A percentile compares a stretch with the other conserved stretches of the same genome.
Conservation (phyloP, 768 basidiomycete genomes). For the Aureoboletus auriporus region DNA sequence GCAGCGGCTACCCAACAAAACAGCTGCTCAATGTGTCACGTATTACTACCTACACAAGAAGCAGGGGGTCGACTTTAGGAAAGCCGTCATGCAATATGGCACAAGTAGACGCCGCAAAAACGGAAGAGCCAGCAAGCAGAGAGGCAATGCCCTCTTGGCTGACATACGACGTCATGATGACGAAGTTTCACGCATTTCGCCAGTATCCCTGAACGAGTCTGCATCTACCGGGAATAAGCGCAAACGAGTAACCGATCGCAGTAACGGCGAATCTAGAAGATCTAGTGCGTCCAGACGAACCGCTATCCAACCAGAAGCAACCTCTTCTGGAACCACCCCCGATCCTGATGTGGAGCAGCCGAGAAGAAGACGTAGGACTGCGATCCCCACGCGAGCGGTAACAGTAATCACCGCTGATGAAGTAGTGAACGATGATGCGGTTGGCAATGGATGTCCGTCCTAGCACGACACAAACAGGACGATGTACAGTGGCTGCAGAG, state of each 20-base stretch:
- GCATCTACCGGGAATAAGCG: slow-evolving; percentile 35
- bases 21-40: slow-evolving; percentile 82
- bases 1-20: slow-evolving; percentile 75
- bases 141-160: slow-evolving; percentile 74
- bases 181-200: slow-evolving; percentile 28
- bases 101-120: slow-evolving; percentile 61
- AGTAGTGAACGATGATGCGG: slow-evolving; percentile 30
- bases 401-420: slow-evolving; percentile 30
- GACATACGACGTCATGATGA: slow-evolving; percentile 80
- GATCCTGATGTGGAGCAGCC: slow-evolving; percentile 66
- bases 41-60: slow-evolving; percentile 97
- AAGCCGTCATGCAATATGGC: slow-evolving; percentile 62
- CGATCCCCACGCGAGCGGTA: slow-evolving; percentile 24
- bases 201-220: slow-evolving; percentile 19
- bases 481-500: background rate
- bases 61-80: slow-evolving; percentile 77
- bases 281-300: slow-evolving; percentile 35
- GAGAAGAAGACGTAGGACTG: slow-evolving; percentile 38
- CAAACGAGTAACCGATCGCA: slow-evolving; percentile 32
- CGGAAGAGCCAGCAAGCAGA: slow-evolving; percentile 64
- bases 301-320: slow-evolving; percentile 44
- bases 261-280: slow-evolving; percentile 34
- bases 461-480: slow-evolving; percentile 10
- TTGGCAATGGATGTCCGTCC: slow-evolving; percentile 20
- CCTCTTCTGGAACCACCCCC: slow-evolving; percentile 46